Base-by-base conservation (phyloP, 305 asterid genomes). In the Plantago coronopus region DNA sequence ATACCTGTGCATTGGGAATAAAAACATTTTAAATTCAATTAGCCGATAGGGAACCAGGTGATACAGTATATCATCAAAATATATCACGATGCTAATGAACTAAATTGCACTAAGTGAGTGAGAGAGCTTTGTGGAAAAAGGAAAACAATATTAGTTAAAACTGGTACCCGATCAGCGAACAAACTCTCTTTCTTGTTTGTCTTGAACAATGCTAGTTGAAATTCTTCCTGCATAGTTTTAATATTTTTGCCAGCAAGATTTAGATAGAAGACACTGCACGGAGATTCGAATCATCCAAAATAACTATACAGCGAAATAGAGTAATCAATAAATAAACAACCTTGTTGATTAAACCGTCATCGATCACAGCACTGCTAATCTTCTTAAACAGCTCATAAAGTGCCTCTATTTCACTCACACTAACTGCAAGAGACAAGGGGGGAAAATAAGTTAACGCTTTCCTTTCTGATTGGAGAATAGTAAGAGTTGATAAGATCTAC, bases 281-380 rank as follows among this genome's bases (percentile, higher is more conserved):
- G 59, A 55, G 48, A 64, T 60, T 48, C 45, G 45, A 48, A 25
- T 57, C 48, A 51, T 38, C 43, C 12, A 46, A 34, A 54, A 68
- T 53, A 45, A 15, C 42, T 18, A 67, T 29, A 34, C 16, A 31
- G 47, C 48, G 12, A 21, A 69, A 49, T 50, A 43, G 16, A 10
- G 31, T 31, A 61, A 65, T 53, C 61, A 53, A n/a, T n/a, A n/a
- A 31, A 48, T 53, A 17, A 10, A 46, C 43, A 62, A 91, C 98
- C 98, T 91, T 91, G 79, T 88, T 91, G 76, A 91, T 91, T 66
- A 91, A 74, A 70, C 98, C 98, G 64, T 91, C 98, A 79, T 91
- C 98, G 70, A 86, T 91, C 75, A 91, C 97, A 62, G 95, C 97
- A 79, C 97, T 91, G 87, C 98, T 91, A 34, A 91, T 91, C 95